Percentiles rank a stretch among this genome's conserved stretches.
Evolutionary conservation across 148 eudicot species (phyloP).

Genomic region (Rhododendron griersonianum): DNA sequence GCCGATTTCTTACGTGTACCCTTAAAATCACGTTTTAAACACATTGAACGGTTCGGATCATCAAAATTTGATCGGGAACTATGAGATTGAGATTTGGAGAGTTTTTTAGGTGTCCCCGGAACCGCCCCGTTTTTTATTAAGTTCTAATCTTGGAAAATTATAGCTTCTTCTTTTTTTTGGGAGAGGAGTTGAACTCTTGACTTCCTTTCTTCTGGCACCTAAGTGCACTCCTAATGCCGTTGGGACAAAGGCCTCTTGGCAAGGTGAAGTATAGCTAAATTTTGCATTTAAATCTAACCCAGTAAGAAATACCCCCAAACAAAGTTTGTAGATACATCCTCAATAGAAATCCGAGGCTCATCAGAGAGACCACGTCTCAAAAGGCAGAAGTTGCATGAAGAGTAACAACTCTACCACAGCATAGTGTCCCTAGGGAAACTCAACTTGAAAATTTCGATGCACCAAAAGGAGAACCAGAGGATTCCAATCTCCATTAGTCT

Average conservation of each 20-base stretch:
- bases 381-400: neutral
- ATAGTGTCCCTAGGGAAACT: neutral
- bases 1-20: too few species aligned
- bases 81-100: too few species aligned
- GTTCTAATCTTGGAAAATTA: too few species aligned
- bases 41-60: too few species aligned
- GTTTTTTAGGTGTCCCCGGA: too few species aligned
- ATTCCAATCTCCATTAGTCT: neutral
- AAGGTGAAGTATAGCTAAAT: neutral
- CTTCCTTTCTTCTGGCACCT: neutral
- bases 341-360: neutral
- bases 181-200: neutral
- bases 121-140: too few species aligned
- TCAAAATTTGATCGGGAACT: too few species aligned
- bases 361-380: neutral
- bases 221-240: neutral
- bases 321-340: neutral
- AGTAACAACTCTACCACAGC: neutral
- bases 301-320: neutral
- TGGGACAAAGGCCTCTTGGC: neutral
- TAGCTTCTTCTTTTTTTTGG: neutral
- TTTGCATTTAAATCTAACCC: neutral
- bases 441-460: neutral
- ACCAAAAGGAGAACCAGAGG: neutral
- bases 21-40: too few species aligned